These are phyloP conservation scores for Boletellus sp. DNA, from an alignment of 1,284 basidiomycete species.

Conservation along the genomic window DNA sequence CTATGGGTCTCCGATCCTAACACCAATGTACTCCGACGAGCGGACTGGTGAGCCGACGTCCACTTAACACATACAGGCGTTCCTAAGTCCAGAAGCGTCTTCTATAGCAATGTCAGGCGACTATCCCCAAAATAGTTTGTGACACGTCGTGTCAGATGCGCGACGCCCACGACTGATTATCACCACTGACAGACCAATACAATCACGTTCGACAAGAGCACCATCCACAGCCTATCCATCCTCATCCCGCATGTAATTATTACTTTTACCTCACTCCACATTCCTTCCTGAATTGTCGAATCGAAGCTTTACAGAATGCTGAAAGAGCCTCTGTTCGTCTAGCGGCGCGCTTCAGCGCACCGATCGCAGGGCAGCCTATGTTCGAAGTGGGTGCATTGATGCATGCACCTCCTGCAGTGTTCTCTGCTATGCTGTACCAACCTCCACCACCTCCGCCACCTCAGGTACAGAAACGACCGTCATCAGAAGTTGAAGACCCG, in stretches of 20 bases:
- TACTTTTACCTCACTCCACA: slow-evolving; percentile 10
- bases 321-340: slow-evolving; percentile 56
- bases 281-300: slow-evolving; percentile 20
- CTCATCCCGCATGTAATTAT: slow-evolving; percentile 35
- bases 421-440: slow-evolving; percentile 30
- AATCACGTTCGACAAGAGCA: slow-evolving; percentile 29
- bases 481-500: slow-evolving; percentile 36
- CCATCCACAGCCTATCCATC: slow-evolving; percentile 29
- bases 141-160: slow-evolving; percentile 6
- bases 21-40: slow-evolving; percentile 45
- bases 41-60: slow-evolving; percentile 37
- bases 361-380: slow-evolving; percentile 34
- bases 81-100: slow-evolving; percentile 19
- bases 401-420: slow-evolving; percentile 31
- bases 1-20: slow-evolving; percentile 38
- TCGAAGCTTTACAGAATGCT: slow-evolving; percentile 45
- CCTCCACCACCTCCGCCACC: slow-evolving; percentile 25
- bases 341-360: slow-evolving; percentile 45
- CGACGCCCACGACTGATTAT: slow-evolving; percentile 16
- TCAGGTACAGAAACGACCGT: slow-evolving; percentile 36
- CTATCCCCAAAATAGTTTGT: slow-evolving; percentile 33
- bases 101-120: slow-evolving; percentile 29
- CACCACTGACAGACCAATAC: slow-evolving; percentile 25
- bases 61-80: slow-evolving; percentile 3
- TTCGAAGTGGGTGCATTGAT: slow-evolving; percentile 34